phyloP scores from a whole-genome alignment of 768 basidiomycete genomes.

The Suillus placidus region DNA sequence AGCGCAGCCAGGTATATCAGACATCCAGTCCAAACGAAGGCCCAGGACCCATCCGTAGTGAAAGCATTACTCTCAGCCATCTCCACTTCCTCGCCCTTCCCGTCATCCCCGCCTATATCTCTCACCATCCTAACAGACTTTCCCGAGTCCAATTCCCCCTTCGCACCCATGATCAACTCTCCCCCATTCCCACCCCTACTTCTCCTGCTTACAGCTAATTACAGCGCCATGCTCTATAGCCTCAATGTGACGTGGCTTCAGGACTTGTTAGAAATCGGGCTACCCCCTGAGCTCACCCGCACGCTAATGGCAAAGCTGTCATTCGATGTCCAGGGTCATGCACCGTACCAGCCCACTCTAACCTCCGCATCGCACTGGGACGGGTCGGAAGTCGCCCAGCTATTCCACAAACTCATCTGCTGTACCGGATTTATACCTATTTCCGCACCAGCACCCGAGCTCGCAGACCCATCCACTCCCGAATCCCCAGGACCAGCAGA shows the following conservation, averaged over 20 bases:
- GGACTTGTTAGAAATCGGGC: conserved; percentile 29
- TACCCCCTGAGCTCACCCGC: conserved; percentile 39
- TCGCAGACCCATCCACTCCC: background rate
- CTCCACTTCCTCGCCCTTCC: conserved; percentile 36
- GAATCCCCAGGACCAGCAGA: background rate
- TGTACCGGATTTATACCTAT: conserved; percentile 45
- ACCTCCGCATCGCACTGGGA: conserved; percentile 25
- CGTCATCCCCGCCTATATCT: conserved; percentile 24
- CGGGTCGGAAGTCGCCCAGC: conserved; percentile 35
- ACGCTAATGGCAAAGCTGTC: conserved; percentile 22
- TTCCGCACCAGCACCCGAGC: conserved; percentile 3
- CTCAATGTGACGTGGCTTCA: conserved; percentile 41
- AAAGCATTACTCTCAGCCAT: conserved; percentile 38
- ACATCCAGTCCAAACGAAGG: background rate
- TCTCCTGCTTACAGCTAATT: conserved; percentile 25
- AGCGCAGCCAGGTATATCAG: conserved; percentile 24
- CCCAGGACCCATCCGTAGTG: conserved; percentile 16
- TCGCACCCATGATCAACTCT: conserved; percentile 27
- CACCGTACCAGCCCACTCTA: conserved; percentile 17
- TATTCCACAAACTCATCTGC: conserved; percentile 47
- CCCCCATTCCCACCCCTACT: conserved; percentile 37
- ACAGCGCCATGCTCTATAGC: conserved; percentile 21
- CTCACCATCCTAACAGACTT: conserved; percentile 21
- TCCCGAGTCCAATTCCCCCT: conserved; percentile 6
- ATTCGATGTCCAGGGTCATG: conserved; percentile 26